Base-by-base conservation (phyloP, 768 basidiomycete species). In the Boletus fagicola region DNA sequence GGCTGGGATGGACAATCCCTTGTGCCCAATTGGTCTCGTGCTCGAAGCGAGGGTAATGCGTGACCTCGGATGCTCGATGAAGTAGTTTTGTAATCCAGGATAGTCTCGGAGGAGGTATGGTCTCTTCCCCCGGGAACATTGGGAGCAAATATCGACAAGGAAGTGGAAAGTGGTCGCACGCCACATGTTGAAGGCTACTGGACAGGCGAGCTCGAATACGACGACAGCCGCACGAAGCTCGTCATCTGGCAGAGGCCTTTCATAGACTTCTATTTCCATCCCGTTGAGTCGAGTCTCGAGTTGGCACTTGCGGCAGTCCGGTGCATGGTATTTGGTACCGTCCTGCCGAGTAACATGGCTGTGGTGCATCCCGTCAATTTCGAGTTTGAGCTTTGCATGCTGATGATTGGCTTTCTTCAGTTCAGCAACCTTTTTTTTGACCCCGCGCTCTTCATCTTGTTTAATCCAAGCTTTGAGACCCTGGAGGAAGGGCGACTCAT, bases 191-290 rank as follows among this genome's bases (percentile, higher is more conserved):
- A n/a, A n/a, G n/a, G n/a, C n/a, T n/a, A n/a, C n/a, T n/a, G n/a
- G n/a, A n/a, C n/a, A n/a, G n/a, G n/a, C 26, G 0, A 80, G 61
- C 57, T 82, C 80, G 40, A 82, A 82, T 0, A 82, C 66, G 18
- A 74, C 65, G 0, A 62, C 58, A 39, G 72, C 63, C 0, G 68
- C 66, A 11, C 42, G 31, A 7, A 59, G 6, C 1, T 18, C n/a
- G 11, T 71, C 38, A 0, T 61, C 31, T 0, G 82, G 78, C 13
- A 82, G 61, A 0, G 80, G 80, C 79, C 79, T 78, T 56, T 81
- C 81, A 22, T 77, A 69, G 7, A 77, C 59, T 0, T 39, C 16
- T 10, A 82, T 76, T 0, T 5, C 3, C 64, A 79, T 59, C 0
- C 0, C 5, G 0, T 35, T 8, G 0, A 71, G 68, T 47, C 63